Percentiles rank a stretch among this genome's conserved stretches.
Evolutionary conservation across 2,329 filamentous ascomycete genomes (phyloP).

Genomic region (Thielaviopsis euricoi): DNA sequence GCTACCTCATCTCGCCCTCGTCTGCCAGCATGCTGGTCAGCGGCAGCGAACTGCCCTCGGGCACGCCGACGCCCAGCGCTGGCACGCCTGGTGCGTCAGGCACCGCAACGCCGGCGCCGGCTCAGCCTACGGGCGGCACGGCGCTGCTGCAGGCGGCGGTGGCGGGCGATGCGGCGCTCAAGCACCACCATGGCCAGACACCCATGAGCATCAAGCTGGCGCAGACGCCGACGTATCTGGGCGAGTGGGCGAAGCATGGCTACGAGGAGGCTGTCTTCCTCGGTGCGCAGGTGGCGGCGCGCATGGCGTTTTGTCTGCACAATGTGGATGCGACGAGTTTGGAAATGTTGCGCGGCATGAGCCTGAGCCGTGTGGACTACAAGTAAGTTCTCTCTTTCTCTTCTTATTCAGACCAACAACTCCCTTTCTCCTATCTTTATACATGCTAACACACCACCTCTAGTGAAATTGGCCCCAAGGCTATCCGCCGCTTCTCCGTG

Average conservation of each 20-base stretch:
- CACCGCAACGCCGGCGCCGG: slow-evolving; percentile 38
- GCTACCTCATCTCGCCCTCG: slow-evolving; percentile 80
- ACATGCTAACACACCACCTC: not conserved
- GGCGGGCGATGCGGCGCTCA: slow-evolving; percentile 43
- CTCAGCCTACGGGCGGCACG: slow-evolving; percentile 53
- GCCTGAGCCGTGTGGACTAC: slow-evolving; percentile 41
- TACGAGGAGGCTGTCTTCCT: slow-evolving; percentile 75
- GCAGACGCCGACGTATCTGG: slow-evolving; percentile 66
- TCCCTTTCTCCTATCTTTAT: not conserved
- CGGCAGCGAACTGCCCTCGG: slow-evolving; percentile 62
- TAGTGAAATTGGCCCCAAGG: slow-evolving; percentile 39
- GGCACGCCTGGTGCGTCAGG: slow-evolving; percentile 65
- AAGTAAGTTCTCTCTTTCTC: slow-evolving; percentile 29
- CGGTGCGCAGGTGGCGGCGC: slow-evolving; percentile 69
- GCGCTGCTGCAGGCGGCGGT: slow-evolving; percentile 85
- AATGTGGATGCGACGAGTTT: slow-evolving; percentile 35
- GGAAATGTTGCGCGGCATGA: slow-evolving; percentile 39
- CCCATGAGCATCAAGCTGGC: slow-evolving; percentile 72
- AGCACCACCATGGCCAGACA: slow-evolving; percentile 50
- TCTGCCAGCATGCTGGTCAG: slow-evolving; percentile 95
- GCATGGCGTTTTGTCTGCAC: slow-evolving; percentile 41
- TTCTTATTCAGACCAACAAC: not conserved
- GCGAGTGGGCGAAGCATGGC: slow-evolving; percentile 72
- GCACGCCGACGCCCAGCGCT: slow-evolving; percentile 84
- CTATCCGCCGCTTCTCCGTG: slow-evolving; percentile 36